Evolutionary conservation across 116 monocot species (phyloP), one percentile per base, ranked within the genome.

Genomic region (Papilionanthe hybrid): DNA sequence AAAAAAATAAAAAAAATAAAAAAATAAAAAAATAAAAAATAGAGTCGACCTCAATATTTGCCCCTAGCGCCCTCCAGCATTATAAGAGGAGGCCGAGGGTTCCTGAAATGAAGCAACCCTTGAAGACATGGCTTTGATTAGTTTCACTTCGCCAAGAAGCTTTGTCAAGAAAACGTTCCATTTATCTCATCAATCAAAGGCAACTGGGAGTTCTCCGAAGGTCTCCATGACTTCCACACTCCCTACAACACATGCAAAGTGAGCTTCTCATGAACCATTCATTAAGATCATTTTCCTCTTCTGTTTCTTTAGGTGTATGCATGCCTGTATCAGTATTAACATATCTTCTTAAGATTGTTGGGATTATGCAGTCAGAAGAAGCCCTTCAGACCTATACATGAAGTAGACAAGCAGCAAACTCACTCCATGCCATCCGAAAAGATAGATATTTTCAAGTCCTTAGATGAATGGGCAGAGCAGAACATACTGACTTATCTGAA

Each of bases 361-460:
- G 23, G 60, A 23, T 5, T 23, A 23, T n/a, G 20, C 72, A 19
- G 19, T 15, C 18, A 43, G 17, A 47, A 75, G 28, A 75, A 75
- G 49, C 27, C 75, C 15, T 75, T 75, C 75, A 75, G 75, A 25
- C 75, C 75, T 23, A 25, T 49, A 13, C 75, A 27, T 19, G 48
- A 75, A 27, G 75, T 75, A 11, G 75, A 49, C 2, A 28, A 49
- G 4, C 75, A 75, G 13, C 10, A 49, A 0, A 49, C 27, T 23
- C 75, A 75, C 15, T 75, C 75, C 25, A 69, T 79, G 71, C 79
- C 79, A 10, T 13, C 79, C 3, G 49, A 79, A 10, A 79, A 79
- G 79, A 53, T 53, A 11, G 79, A 79, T 50, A 72, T 79, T 17
- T 79, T 79, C 44, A 79, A 79, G 71, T 49, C 69, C 17, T 79